These are phyloP conservation scores for Auxenochlorella protothecoides DNA, from an alignment of 139 green algal species.

Conservation along the genomic window DNA sequence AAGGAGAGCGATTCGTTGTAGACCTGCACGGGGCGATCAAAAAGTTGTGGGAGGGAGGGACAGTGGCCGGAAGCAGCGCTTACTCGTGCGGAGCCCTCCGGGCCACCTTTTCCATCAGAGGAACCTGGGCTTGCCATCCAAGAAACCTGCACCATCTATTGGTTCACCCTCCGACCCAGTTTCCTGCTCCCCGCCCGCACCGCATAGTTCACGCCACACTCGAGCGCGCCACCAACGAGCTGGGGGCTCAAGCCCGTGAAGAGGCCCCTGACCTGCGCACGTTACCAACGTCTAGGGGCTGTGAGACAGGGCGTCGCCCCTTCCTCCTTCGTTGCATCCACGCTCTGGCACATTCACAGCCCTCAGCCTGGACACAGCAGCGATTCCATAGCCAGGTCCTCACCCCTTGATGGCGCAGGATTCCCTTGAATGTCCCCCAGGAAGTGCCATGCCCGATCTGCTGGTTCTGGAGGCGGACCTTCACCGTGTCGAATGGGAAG, in stretches of 20 bases:
- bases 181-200: neutral
- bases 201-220: slow-evolving; percentile 70
- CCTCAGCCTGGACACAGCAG: no score
- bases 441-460: neutral
- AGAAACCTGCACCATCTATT: no score
- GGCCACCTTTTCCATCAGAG: no score
- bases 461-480: slow-evolving; percentile 55
- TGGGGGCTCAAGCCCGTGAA: slow-evolving; percentile 58
- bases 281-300: no score
- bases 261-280: slow-evolving; percentile 34
- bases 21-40: no score
- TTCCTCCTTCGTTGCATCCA: neutral
- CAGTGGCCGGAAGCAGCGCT: no score
- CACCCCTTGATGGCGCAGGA: slow-evolving; percentile 53
- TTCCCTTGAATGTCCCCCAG: slow-evolving; percentile 34
- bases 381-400: neutral
- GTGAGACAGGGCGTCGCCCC: no score
- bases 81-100: no score
- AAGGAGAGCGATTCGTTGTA: no score
- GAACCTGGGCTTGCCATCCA: no score
- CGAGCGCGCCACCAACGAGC: slow-evolving; percentile 60
- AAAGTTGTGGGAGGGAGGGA: no score
- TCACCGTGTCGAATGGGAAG: slow-evolving; percentile 32
- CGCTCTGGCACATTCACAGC: neutral
- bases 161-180: no score